phyloP scores from a whole-genome alignment of 2,329 filamentous ascomycete species.

The Thermochaetoides dissita region DNA sequence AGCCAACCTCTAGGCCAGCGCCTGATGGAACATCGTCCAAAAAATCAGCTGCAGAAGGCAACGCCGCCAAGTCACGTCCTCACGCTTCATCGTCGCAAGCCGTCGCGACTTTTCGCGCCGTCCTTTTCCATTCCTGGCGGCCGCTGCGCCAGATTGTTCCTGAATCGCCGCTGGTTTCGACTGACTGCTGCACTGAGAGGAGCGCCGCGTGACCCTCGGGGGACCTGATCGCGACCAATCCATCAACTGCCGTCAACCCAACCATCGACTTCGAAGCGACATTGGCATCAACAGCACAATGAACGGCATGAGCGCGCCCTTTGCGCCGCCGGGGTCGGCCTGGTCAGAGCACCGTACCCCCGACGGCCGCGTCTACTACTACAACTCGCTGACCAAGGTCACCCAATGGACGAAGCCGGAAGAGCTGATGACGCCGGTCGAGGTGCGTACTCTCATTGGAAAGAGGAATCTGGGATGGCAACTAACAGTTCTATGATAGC shows the following conservation, averaged over 20 bases:
- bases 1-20: no score
- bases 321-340: conserved; percentile 22
- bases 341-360: conserved; percentile 75
- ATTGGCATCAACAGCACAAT: conserved; percentile 25
- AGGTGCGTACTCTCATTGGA: conserved; percentile 38
- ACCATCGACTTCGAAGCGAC: background rate
- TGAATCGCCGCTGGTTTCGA: background rate
- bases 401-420: conserved; percentile 93
- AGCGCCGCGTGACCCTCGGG: no score
- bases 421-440: conserved; percentile 70
- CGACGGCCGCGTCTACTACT: conserved; percentile 82
- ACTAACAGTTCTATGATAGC: conserved; percentile 32
- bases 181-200: no score
- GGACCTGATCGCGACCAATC: background rate
- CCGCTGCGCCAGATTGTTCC: conserved; percentile 8
- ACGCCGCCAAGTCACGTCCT: no score
- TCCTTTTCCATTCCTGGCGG: no score
- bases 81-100: no score
- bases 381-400: conserved; percentile 69
- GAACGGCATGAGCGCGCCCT: conserved; percentile 40
- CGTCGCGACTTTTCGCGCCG: no score
- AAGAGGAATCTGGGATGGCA: background rate
- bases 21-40: no score
- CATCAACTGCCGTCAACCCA: background rate
- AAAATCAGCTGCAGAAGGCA: no score